Conservation (phyloP, 116 monocot genomes). For the Thalassia testudinum region DNA sequence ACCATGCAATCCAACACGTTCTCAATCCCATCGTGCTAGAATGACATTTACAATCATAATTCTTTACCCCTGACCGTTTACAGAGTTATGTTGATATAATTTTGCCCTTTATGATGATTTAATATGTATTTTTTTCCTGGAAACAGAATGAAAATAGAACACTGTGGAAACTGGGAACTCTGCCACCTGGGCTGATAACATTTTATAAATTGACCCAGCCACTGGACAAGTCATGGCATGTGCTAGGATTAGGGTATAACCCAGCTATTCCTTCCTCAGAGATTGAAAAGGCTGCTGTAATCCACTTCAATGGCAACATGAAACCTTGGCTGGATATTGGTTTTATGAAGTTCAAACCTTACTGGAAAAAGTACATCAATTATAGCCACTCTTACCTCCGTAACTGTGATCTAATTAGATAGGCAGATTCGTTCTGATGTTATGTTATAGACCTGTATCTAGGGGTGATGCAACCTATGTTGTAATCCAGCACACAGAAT, state of each 20-base stretch:
- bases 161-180: conserved; percentile 35
- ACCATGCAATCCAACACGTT: no score
- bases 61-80: neutral
- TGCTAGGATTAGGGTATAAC: conserved; percentile 20
- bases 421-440: no score
- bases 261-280: conserved; percentile 2
- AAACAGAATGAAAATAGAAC: conserved; percentile 6
- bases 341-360: conserved; percentile 14
- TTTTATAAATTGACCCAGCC: conserved; percentile 45
- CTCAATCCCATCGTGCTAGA: no score
- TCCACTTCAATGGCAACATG: conserved; percentile 31
- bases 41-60: no score
- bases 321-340: conserved; percentile 36
- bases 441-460: no score
- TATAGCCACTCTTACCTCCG: conserved; percentile 9
- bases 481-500: no score
- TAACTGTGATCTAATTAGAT: no score
- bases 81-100: neutral
- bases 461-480: no score
- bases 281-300: conserved; percentile 21
- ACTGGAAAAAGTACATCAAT: conserved; percentile 19
- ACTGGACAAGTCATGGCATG: conserved; percentile 34
- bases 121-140: neutral
- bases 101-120: neutral
- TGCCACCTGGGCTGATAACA: conserved; percentile 51